Evolutionary conservation across 805 yeast genomes (phyloP).

Genomic region (Torulaspora microellipsoides): DNA sequence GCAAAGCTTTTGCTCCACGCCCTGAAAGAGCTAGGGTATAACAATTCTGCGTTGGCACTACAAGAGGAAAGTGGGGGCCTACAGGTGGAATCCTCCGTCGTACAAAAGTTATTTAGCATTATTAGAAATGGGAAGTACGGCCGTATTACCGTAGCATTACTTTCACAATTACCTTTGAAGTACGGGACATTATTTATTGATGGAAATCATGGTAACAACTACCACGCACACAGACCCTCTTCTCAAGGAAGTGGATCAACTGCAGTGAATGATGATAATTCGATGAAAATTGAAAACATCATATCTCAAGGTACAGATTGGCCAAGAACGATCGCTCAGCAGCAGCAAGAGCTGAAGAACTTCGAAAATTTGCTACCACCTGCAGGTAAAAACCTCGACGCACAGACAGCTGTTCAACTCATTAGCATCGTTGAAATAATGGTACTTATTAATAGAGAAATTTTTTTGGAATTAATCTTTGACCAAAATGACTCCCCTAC

Average conservation of each 20-base stretch:
- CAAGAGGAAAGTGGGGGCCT: slow-evolving; percentile 41
- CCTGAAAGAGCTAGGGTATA: slow-evolving; percentile 46
- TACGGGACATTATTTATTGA: slow-evolving; percentile 11
- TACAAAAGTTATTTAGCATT: slow-evolving; percentile 38
- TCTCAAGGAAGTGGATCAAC: slow-evolving; percentile 1
- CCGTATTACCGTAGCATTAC: slow-evolving; percentile 24
- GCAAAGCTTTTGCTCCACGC: slow-evolving; percentile 49
- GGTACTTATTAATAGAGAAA: slow-evolving; percentile 26
- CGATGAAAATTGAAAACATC: slow-evolving; percentile 17
- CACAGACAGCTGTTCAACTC: slow-evolving; percentile 11
- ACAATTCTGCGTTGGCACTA: slow-evolving; percentile 36
- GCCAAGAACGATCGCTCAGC: slow-evolving; percentile 14
- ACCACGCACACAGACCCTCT: not conserved
- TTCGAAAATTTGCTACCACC: slow-evolving; percentile 12
- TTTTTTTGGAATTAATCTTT: slow-evolving; percentile 27
- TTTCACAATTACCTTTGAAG: slow-evolving; percentile 31
- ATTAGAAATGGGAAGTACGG: slow-evolving; percentile 43
- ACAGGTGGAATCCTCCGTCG: slow-evolving; percentile 40
- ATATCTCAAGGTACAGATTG: slow-evolving; percentile 14
- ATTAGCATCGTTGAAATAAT: slow-evolving; percentile 23
- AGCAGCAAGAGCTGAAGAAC: slow-evolving; percentile 15
- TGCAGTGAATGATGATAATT: slow-evolving; percentile 7
- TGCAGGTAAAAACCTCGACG: slow-evolving; percentile 9
- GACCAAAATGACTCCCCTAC: slow-evolving; percentile 17
- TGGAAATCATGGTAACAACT: slow-evolving; percentile 8